Base-by-base conservation (phyloP, 176 grass and related monocot species). In the Eragrostis curvula region DNA sequence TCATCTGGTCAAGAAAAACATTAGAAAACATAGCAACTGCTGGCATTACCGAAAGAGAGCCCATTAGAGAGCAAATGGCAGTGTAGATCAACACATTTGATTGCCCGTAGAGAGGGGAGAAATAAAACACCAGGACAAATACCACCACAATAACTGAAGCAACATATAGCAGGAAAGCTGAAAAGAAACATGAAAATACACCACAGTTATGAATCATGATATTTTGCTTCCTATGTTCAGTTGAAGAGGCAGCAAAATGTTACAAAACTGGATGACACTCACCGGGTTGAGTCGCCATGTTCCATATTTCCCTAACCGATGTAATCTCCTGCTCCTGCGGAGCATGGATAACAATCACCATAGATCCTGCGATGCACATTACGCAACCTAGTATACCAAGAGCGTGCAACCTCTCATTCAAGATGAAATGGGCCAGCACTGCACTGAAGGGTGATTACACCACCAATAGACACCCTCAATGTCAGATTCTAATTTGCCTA, bases 11-110 rank as follows among this genome's bases (percentile, higher is more conserved):
- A 81, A 25, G 62, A 27, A 66, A 47, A 68, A 51, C 13, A 45
- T 47, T 52, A 49, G 0, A 75, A 2, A 78, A 68, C 73, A 63
- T 13, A 73, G 29, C 8, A 82, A 78, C 17, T 25, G 9, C 44
- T 81, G 18, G 17, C 29, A 71, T 90, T 95, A 99, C 96, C 76
- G 96, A 96, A 68, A 99, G 96, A 41, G 96, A 99, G 80, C 96
- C 96, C 96, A 99, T 99, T 65, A 99, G 88, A 75, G 96, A 99
- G 87, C 96, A 99, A 83, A 99, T 96, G 49, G 85, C 96, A 1
- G 96, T 99, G 40, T 89, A 99, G 55, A 99, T 90, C 83, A 99
- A 82, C 12, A 99, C 96, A 90, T 96, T 94, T 2, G 96, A 90
- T 42, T 93, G 93, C 32, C 96, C 96, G 44, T 93, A 93, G 30